These are phyloP conservation scores for Mucor plumbeus DNA, from an alignment of 371 early-diverging fungal species.

Conservation along the genomic window DNA sequence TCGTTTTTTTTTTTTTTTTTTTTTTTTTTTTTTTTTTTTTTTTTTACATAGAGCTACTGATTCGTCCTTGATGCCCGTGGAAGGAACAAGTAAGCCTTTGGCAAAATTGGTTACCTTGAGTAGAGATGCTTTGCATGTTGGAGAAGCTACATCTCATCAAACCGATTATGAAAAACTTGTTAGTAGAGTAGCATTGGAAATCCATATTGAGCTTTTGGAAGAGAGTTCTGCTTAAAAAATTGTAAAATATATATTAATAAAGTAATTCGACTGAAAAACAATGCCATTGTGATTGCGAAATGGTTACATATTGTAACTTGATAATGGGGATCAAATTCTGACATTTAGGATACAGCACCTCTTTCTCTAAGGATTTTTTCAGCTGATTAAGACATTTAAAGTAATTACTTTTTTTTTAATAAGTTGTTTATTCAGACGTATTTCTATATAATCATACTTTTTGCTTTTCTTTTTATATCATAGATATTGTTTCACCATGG, in stretches of 20 bases:
- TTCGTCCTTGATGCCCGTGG: constrained; percentile 16
- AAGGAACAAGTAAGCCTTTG: constrained; percentile 13
- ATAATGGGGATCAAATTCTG: background rate
- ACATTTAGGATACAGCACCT: background rate
- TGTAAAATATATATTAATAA: background rate
- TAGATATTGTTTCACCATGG: background rate
- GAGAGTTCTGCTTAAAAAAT: background rate
- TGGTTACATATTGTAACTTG: background rate
- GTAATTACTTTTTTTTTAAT: background rate
- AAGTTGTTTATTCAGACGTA: background rate
- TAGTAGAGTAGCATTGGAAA: constrained; percentile 26
- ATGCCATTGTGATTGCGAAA: no score
- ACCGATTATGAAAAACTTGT: constrained; percentile 36
- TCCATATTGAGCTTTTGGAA: constrained; percentile 25
- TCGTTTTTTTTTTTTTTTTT: background rate
- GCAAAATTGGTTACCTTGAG: constrained; percentile 23
- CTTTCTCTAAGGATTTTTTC: background rate
- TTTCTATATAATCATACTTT: no score
- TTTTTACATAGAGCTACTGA: constrained; percentile 12
- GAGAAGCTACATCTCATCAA: constrained; percentile 32
- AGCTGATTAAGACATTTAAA: background rate
- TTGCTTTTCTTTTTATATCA: no score
- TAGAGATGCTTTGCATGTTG: constrained; percentile 29
- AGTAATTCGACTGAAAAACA: no score
- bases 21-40: background rate